Percentiles rank a stretch among this genome's conserved stretches.
Conservation (phyloP, 805 yeast species). For the Kluyveromyces dobzhanskii region DNA sequence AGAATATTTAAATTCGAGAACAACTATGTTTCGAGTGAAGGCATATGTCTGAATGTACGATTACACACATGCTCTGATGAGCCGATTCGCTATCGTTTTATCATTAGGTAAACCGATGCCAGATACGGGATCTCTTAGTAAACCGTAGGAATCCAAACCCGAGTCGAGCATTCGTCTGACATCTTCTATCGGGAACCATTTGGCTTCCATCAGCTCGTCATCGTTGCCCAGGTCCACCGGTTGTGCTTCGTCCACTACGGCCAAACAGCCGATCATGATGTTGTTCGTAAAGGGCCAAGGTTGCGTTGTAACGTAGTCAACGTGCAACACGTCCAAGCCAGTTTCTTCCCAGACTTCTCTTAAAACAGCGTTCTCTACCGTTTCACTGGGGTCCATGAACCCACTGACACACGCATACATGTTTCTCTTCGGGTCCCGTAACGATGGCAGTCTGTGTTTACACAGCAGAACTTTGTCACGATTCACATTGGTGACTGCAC, state of each 20-base stretch:
- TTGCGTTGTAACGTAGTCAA: conserved; percentile 63
- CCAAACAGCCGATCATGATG: conserved; percentile 89
- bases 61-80: conserved; percentile 12
- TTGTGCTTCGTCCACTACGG: conserved; percentile 60
- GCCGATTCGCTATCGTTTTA: conserved; percentile 22
- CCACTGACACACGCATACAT: conserved; percentile 90
- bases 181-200: conserved; percentile 64
- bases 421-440: conserved; percentile 60
- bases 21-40: too few relatives aligned
- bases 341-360: conserved; percentile 96
- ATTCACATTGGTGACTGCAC: conserved; percentile 60
- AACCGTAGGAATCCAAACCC: conserved; percentile 5
- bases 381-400: conserved; percentile 91
- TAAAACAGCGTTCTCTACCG: conserved; percentile 77
- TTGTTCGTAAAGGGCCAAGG: conserved; percentile 98
- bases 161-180: conserved; percentile 24
- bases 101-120: conserved; percentile 16
- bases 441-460: conserved; percentile 46
- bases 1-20: too few relatives aligned
- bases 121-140: conserved; percentile 6
- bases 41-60: too few relatives aligned
- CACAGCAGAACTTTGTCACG: conserved; percentile 7
- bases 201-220: conserved; percentile 76
- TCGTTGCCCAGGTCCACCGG: conserved; percentile 68
- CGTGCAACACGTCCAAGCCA: conserved; percentile 53